Base-by-base conservation (phyloP, 345 rosid genomes). In the Pistacia atlantica region DNA sequence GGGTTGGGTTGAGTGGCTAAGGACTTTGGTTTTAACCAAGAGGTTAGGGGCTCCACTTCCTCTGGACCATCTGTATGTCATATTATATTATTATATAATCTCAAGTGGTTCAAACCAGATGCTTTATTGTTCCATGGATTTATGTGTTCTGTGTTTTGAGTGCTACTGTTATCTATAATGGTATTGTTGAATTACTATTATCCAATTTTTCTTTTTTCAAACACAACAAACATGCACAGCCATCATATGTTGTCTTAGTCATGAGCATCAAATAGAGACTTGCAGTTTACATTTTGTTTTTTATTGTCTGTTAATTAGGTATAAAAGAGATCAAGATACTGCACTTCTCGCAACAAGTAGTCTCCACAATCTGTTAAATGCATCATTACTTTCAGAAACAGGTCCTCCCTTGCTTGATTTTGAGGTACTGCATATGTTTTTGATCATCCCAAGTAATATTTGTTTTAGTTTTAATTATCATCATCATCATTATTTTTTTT, bases 351-450 rank as follows among this genome's bases (percentile, higher is more conserved):
- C 98, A 33, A 95, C 98, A 31, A 80, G 89, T 78, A 90, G 98
- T 82, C 98, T 95, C 73, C 72, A 91, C 84, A 91, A 89, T 82
- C 83, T 95, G 74, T 83, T 95, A 80, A 83, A 80, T 83, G 92
- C 92, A 64, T 89, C 97, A 8, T 84, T 95, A 67, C 85, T 88
- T 78, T 90, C 97, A 71, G 99, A 95, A 76, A 85, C 92, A 65
- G 99, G 99, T 79, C 98, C 99, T 73, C 99, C 99, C 20, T 77
- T 95, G 88, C 93, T 95, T 83, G 99, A 95, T 72, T 93, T 95
- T 84, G 99, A 95, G 99, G 99, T 93, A 83, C 31, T 61, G 11
- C 56, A n/a, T 31, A 37, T 75, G 18, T 38, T 54, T 22, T 75
- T 56, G 22, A 68, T 65, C 51, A 57, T 58, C 25, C 49, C n/a